Evolutionary conservation across 2,329 filamentous ascomycete species (phyloP), one percentile per base, ranked within the genome.

Genomic region (Alternaria ventricosa): DNA sequence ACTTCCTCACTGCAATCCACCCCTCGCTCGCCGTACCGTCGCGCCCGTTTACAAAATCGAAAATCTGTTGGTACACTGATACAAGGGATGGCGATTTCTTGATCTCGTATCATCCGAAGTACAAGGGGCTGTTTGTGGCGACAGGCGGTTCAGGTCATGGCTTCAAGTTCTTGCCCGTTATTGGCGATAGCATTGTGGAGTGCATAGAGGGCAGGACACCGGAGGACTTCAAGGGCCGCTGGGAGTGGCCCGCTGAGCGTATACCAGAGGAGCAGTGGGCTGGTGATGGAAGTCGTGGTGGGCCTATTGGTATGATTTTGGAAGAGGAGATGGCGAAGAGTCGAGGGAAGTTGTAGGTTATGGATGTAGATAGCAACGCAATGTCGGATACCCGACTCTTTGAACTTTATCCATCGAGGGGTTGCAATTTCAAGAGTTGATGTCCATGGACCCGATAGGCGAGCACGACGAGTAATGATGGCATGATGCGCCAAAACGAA

Each of bases 71-170:
- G 84, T 88, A 89, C 68, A 87, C 82, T 0, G 87, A 89, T 66
- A 87, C 85, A 0, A 83, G 83, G 2, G 80, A 83, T 15, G 86
- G 87, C 30, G 84, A 88, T 57, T 88, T 86, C 68, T 77, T 89
- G 5, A 82, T 89, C 50, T 81, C 84, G 43, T 82, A 83, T 59
- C 84, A 87, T 53, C 86, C 86, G 0, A 76, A 69, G 15, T 85
- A 83, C 65, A 72, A 76, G n/a, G 83, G 84, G 0, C 71, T 90
- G 0, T 86, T 89, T 70, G 82, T 90, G 0, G 87, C 87, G 3
- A 89, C 88, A 0, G 88, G 87, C 1, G 89, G 88, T 0, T 86
- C 84, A 36, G 88, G 88, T 0, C 88, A 90, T 74, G 88, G 82
- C 0, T 90, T 89, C 75, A 90, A 89, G 68, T 89, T 87, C 63